Evolutionary conservation across 108 stramenopile genomes (phyloP).

Genomic region (Phaeodactylum tricornutum): DNA sequence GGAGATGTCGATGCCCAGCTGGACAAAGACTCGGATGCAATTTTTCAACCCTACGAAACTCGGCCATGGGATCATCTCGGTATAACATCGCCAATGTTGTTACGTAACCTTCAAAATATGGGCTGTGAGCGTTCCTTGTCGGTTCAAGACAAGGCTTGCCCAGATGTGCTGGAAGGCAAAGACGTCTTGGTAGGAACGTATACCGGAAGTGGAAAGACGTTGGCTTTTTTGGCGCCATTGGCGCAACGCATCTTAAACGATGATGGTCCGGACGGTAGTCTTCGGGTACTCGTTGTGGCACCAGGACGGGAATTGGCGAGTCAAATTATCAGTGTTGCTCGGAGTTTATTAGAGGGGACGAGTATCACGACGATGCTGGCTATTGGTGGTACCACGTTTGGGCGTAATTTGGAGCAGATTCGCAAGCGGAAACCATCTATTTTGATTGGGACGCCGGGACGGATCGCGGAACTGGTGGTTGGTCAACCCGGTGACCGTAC

Average conservation of each 20-base stretch:
- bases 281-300: constrained; percentile 61
- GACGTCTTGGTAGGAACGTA: constrained; percentile 70
- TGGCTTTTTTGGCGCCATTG: constrained; percentile 70
- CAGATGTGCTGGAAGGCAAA: constrained; percentile 42
- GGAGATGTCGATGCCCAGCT: constrained; percentile 3
- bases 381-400: constrained; percentile 77
- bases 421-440: constrained; percentile 68
- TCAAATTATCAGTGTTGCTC: constrained; percentile 73
- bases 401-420: constrained; percentile 57
- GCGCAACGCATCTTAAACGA: constrained; percentile 40
- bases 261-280: constrained; percentile 7
- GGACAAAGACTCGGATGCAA: constrained; percentile 3
- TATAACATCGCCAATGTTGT: constrained; percentile 36
- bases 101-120: constrained; percentile 53
- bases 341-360: constrained; percentile 48
- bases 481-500: constrained; percentile 66
- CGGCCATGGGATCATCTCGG: constrained; percentile 58
- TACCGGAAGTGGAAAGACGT: constrained; percentile 80
- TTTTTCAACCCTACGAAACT: background rate
- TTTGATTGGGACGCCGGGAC: constrained; percentile 79
- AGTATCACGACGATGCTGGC: constrained; percentile 46
- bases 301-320: constrained; percentile 80
- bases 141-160: constrained; percentile 62
- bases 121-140: constrained; percentile 48
- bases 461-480: constrained; percentile 75